Evolutionary conservation across 192 early-diverging fungal genomes (phyloP).

Genomic region (Fimicolochytrium jonesii): DNA sequence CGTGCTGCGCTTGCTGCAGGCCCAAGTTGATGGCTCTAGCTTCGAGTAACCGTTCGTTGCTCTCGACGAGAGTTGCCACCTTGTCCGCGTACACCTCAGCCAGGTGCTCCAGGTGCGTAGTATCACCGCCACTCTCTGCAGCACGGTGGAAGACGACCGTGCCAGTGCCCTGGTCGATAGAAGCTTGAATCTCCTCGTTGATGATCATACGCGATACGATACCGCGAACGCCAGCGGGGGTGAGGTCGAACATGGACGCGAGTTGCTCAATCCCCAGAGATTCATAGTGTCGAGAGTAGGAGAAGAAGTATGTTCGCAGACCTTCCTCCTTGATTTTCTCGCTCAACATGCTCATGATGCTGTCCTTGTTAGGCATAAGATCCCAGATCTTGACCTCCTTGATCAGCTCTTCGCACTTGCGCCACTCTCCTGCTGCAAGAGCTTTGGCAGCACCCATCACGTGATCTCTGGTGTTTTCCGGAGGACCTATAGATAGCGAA

Average conservation of each 20-base stretch:
- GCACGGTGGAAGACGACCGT: constrained; percentile 64
- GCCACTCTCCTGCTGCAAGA: constrained; percentile 92
- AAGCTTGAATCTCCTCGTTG: constrained; percentile 84
- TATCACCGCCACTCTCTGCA: constrained; percentile 42
- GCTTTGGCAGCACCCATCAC: constrained; percentile 96
- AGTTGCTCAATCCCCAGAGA: constrained; percentile 81
- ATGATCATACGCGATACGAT: constrained; percentile 94
- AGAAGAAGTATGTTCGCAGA: constrained; percentile 94
- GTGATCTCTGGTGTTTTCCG: constrained; percentile 98
- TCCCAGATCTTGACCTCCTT: constrained; percentile 95
- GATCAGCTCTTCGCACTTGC: constrained; percentile 77
- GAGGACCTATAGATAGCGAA: constrained; percentile 56
- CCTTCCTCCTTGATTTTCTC: constrained; percentile 93
- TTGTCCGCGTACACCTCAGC: constrained; percentile 85
- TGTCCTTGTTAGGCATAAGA: constrained; percentile 71
- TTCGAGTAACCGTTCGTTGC: constrained; percentile 88
- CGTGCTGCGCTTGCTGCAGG: constrained; percentile 31
- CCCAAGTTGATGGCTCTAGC: constrained; percentile 25
- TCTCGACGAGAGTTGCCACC: constrained; percentile 77
- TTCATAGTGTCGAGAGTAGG: constrained; percentile 85
- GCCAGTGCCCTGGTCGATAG: constrained; percentile 77
- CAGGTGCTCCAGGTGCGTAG: constrained; percentile 74
- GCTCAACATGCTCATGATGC: constrained; percentile 88
- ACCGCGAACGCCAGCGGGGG: constrained; percentile 55
- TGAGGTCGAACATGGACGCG: constrained; percentile 82